These are phyloP conservation scores for Blastobotrys americana DNA, from an alignment of 805 yeast species.

Conservation along the genomic window DNA sequence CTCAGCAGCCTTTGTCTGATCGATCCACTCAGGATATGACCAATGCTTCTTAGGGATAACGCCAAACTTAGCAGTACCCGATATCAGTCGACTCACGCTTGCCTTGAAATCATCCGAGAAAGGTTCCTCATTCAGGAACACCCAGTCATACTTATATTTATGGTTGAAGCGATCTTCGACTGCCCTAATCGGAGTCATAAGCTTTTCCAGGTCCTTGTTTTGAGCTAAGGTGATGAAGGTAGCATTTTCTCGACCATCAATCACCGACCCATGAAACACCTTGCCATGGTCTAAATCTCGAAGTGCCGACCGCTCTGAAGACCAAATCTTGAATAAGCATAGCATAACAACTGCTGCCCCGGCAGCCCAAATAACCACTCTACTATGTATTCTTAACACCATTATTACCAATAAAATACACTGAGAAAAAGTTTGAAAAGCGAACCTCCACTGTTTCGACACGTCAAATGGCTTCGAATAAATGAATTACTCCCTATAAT, in stretches of 20 bases:
- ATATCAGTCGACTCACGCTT: constrained; percentile 42
- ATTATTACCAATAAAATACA: constrained; percentile 1
- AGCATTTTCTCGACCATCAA: constrained; percentile 38
- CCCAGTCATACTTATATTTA: constrained; percentile 66
- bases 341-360: constrained; percentile 1
- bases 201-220: constrained; percentile 51
- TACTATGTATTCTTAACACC: constrained; percentile 1
- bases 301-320: constrained; percentile 4
- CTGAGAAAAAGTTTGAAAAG: too few species aligned
- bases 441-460: too few species aligned
- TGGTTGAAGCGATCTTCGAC: constrained; percentile 62
- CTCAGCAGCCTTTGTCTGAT: constrained; percentile 42
- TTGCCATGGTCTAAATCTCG: neutral
- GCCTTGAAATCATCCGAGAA: constrained; percentile 51
- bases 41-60: constrained; percentile 55
- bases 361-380: constrained; percentile 9
- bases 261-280: constrained; percentile 1
- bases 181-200: constrained; percentile 52
- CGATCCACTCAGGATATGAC: constrained; percentile 62
- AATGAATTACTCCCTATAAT: too few species aligned
- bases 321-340: constrained; percentile 2
- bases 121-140: constrained; percentile 63
- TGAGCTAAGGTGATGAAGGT: constrained; percentile 65
- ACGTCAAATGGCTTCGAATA: too few species aligned
- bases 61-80: constrained; percentile 61